Base-by-base conservation (phyloP, 805 yeast species). In the Kodamaea sagamina region DNA sequence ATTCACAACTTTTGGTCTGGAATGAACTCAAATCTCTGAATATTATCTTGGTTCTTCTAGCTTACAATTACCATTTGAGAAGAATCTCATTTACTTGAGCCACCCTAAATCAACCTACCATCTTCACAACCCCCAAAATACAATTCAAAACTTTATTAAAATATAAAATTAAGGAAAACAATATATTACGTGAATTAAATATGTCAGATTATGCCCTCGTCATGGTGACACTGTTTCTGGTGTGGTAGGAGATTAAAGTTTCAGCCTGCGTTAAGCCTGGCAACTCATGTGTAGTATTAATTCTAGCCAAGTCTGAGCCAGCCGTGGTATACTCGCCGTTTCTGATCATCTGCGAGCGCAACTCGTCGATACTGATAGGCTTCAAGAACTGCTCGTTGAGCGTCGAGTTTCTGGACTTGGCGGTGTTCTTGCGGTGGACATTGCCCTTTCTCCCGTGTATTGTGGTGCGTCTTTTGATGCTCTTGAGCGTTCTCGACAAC, bases 261-360 rank as follows among this genome's bases (percentile, higher is more conserved):
- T 72, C 77, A 6, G 79, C 79, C 43, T 71, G 74, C 2, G 76
- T 68, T 40, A 75, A 61, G 7, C 80, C 80, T 0, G 78, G 78
- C 31, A 75, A 55, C 19, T 71, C 74, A 44, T 73, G 78, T 4
- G 76, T 65, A 4, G 79, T 69, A 32, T 61, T 54, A 24, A 74
- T 62, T 49, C 77, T 58, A 15, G 67, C 67, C 39, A 74, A 58
- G 36, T 53, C 58, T 37, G 68, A 48, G 2, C 60, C 57, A n/a
- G 65, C 58, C 10, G 67, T 55, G 32, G 56, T 55, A 42, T 63
- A 64, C 47, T 70, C 72, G 8, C 75, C 75, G 11, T 51, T 51
- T 27, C 50, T 49, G 36, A 67, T 55, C 75, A 71, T 71, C 44
- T 68, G 70, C 24, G 48, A 44, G 41, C 75, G 57, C 47, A 71